Evolutionary conservation across 2,329 filamentous ascomycete species (phyloP).

Genomic region (Pezicula rhizophila): DNA sequence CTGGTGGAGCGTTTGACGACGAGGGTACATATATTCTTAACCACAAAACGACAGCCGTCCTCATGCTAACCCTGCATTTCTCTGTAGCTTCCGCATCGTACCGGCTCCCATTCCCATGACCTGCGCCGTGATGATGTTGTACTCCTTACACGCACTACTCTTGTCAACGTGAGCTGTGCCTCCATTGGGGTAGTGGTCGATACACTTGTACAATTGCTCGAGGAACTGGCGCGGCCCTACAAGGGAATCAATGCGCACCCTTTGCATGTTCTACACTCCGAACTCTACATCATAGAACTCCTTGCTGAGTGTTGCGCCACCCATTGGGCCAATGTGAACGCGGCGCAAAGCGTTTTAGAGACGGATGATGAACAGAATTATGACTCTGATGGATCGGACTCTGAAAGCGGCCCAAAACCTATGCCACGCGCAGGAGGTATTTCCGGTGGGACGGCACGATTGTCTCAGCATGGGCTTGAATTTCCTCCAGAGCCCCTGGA

Average conservation of each 20-base stretch:
- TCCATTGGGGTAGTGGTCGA: conserved; percentile 50
- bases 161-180: conserved; percentile 52
- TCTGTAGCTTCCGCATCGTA: conserved; percentile 54
- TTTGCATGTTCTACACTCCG: conserved; percentile 55
- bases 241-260: conserved; percentile 46
- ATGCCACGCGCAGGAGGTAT: background rate
- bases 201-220: conserved; percentile 49
- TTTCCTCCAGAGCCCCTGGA: conserved; percentile 33
- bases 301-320: conserved; percentile 59
- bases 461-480: conserved; percentile 19
- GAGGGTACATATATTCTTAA: conserved; percentile 39
- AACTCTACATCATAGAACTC: conserved; percentile 57
- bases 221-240: conserved; percentile 52
- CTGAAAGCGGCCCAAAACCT: conserved; percentile 9
- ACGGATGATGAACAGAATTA: conserved; percentile 14
- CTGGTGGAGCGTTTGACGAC: conserved; percentile 57
- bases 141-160: conserved; percentile 52
- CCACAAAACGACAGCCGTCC: conserved; percentile 1
- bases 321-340: conserved; percentile 47
- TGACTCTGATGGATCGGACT: conserved; percentile 18
- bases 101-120: conserved; percentile 49
- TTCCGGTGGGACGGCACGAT: conserved; percentile 16
- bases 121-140: conserved; percentile 56
- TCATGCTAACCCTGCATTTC: conserved; percentile 7
- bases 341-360: conserved; percentile 7